Percentiles rank a stretch among this genome's conserved stretches.
Evolutionary conservation across 176 grass and related monocot genomes (phyloP).

Genomic region (Eragrostis nindensis): DNA sequence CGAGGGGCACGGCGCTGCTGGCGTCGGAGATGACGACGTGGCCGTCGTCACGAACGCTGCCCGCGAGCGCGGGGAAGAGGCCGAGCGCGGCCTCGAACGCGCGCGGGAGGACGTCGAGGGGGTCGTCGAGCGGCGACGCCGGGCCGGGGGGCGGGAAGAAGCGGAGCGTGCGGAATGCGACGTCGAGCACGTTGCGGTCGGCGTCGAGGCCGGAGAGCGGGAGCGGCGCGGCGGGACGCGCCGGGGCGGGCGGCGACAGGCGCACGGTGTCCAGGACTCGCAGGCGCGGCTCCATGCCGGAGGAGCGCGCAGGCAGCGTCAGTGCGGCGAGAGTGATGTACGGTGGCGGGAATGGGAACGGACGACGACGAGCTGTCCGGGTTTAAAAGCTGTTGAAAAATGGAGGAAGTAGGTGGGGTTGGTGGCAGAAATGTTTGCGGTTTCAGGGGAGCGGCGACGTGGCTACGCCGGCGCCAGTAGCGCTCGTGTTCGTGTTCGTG

Average conservation of each 20-base stretch:
- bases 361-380: neutral
- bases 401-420: slow-evolving; percentile 35
- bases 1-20: slow-evolving; percentile 40
- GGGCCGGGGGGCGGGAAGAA: slow-evolving; percentile 44
- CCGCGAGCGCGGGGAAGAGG: slow-evolving; percentile 54
- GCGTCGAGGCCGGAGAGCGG: slow-evolving; percentile 66
- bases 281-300: slow-evolving; percentile 19
- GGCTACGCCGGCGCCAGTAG: slow-evolving; percentile 30
- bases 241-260: slow-evolving; percentile 22
- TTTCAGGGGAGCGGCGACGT: slow-evolving; percentile 31
- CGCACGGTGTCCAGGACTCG: slow-evolving; percentile 48
- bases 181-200: slow-evolving; percentile 65
- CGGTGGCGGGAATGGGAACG: neutral
- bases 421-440: slow-evolving; percentile 14
- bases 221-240: neutral
- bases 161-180: slow-evolving; percentile 71
- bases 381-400: neutral
- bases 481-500: no score
- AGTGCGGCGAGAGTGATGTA: neutral
- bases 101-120: slow-evolving; percentile 44
- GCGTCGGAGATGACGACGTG: neutral
- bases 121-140: slow-evolving; percentile 38
- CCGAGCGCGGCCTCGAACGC: slow-evolving; percentile 51
- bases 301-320: neutral
- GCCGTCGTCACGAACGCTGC: slow-evolving; percentile 25